Evolutionary conservation across 208 protist genomes (phyloP).

Genomic region (Acanthamoeba royreba): DNA sequence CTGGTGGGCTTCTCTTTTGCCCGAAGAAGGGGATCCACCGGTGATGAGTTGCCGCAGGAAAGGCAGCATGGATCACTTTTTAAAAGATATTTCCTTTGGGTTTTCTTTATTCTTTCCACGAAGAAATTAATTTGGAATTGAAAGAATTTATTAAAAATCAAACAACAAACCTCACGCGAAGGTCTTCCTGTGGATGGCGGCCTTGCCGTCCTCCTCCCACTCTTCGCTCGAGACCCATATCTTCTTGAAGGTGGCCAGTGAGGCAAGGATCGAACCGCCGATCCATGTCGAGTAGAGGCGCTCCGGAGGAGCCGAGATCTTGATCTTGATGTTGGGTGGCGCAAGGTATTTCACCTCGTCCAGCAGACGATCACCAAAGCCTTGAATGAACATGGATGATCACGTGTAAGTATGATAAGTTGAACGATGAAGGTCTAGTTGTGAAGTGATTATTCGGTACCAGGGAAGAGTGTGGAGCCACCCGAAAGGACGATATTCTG

Average conservation of each 20-base stretch:
- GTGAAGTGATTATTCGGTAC: slow-evolving; percentile 59
- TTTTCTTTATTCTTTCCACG: too few species aligned
- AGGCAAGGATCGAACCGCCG: slow-evolving; percentile 97
- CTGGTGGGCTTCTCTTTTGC: too few species aligned
- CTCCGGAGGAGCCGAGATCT: slow-evolving; percentile 79
- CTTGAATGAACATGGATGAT: background rate
- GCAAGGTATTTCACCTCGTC: slow-evolving; percentile 93
- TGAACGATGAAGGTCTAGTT: background rate
- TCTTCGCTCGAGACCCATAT: slow-evolving; percentile 98
- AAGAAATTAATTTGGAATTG: too few species aligned
- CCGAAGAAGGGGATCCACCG: too few species aligned
- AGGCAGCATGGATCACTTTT: too few species aligned
- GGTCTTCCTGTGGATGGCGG: slow-evolving; percentile 45
- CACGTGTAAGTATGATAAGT: background rate
- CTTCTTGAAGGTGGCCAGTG: slow-evolving; percentile 93
- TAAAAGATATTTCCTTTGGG: too few species aligned
- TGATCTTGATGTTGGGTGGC: slow-evolving; percentile 75
- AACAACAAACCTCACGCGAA: background rate
- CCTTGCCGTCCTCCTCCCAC: slow-evolving; percentile 90
- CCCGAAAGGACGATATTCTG: slow-evolving; percentile 93
- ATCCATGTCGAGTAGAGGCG: slow-evolving; percentile 77
- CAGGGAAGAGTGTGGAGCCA: slow-evolving; percentile 94
- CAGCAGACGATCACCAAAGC: slow-evolving; percentile 90
- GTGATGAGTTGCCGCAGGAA: too few species aligned
- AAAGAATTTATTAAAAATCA: too few species aligned